Percentiles rank a stretch among this genome's conserved stretches.
Evolutionary conservation across 495 filamentous ascomycete species (phyloP).

Genomic region (Hyaloscypha finlandica): DNA sequence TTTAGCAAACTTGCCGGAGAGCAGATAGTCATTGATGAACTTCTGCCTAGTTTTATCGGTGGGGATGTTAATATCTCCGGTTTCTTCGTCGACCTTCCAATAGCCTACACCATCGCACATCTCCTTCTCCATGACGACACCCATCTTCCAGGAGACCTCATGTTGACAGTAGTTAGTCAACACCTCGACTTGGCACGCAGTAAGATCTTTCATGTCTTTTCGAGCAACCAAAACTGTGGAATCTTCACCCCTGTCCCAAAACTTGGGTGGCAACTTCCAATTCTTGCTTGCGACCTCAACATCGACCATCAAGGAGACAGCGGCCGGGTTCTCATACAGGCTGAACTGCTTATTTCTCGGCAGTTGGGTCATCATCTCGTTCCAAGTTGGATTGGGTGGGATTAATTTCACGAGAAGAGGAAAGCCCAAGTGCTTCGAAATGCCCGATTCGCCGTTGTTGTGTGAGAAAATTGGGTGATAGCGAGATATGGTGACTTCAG

Average conservation of each 20-base stretch:
- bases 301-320: too few species aligned
- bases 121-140: too few species aligned
- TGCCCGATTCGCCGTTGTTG: too few species aligned
- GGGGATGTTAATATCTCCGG: not conserved
- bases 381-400: too few species aligned
- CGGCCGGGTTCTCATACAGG: too few species aligned
- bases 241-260: not conserved
- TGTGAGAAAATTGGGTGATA: not conserved
- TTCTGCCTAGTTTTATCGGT: not conserved
- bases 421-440: too few species aligned
- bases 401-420: too few species aligned
- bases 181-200: conserved; percentile 1
- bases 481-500: not conserved
- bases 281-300: not conserved
- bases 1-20: not conserved
- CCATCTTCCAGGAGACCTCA: too few species aligned
- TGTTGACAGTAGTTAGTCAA: not conserved
- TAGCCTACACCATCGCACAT: not conserved
- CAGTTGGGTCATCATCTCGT: too few species aligned
- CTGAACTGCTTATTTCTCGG: too few species aligned
- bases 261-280: not conserved
- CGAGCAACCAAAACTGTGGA: not conserved
- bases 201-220: conserved; percentile 2
- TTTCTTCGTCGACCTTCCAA: not conserved
- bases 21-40: not conserved